Evolutionary conservation across 805 yeast genomes (phyloP), one percentile per base, ranked within the genome.

Genomic region (Dipodascus geniculatus): DNA sequence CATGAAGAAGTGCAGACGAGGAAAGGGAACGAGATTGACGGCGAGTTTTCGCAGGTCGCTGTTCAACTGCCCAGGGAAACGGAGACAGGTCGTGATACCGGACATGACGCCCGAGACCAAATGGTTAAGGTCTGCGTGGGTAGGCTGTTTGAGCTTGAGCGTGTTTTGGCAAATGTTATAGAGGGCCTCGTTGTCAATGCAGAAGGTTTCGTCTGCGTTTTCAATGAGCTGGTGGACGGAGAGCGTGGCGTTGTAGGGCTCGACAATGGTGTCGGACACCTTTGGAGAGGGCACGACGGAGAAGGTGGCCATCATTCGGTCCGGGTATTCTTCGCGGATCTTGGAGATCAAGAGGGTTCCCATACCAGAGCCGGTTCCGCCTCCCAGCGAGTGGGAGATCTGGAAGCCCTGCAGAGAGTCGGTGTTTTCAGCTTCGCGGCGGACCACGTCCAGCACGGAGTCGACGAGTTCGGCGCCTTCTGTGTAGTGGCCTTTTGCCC

Each of bases 301-400:
- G 67, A 87, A 90, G 24, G 96, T 89, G 31, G 96, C 95, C 85
- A 89, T 82, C 96, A 89, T 90, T 74, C 96, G 82, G 71, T 89
- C 96, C 54, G 93, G 95, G 67, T 84, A 89, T 69, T 90, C 96
- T 69, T 89, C 96, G 71, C 91, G 81, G 63, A 89, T 85, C 66
- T 84, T 83, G 53, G 93, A 81, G 65, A 90, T 80, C 67, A 89
- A 76, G 61, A 89, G 74, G 48, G 96, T 89, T 67, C 97, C 97
- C 89, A 89, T 83, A 71, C 97, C 97, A 44, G 96, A 86, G 67
- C 97, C 97, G 53, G 97, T 89, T 77, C 97, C 97, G 73, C 97
- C 90, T 65, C 90, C 90, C 48, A 83, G 72, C 17, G 88, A 83
- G 67, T 83, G 90, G 33, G 87, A 76, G 65, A 89, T 83, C 74